Evolutionary conservation across 306 rosid genomes (phyloP).

Genomic region (Cicer yamashitae): DNA sequence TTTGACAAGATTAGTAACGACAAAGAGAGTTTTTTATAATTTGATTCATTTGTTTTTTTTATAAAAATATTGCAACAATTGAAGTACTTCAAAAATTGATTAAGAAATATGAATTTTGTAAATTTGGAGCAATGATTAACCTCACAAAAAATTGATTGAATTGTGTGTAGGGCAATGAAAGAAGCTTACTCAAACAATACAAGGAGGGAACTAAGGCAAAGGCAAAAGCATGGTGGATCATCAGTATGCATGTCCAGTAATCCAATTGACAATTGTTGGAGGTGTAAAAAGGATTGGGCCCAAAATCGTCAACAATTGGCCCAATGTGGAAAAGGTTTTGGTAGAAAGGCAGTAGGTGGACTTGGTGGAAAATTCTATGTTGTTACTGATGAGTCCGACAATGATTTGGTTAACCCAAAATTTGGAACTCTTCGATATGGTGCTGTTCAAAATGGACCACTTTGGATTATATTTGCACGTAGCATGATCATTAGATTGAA

Average conservation of each 20-base stretch:
- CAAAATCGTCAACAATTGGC: slow-evolving; percentile 58
- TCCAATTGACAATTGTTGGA: slow-evolving; percentile 93
- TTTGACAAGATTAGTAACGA: no score
- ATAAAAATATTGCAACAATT: no score
- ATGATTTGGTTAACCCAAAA: slow-evolving; percentile 51
- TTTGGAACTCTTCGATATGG: slow-evolving; percentile 75
- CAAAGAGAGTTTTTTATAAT: no score
- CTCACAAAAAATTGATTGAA: neutral
- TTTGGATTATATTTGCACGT: slow-evolving; percentile 72
- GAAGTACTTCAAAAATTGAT: neutral
- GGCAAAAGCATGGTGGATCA: neutral
- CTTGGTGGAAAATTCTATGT: slow-evolving; percentile 51
- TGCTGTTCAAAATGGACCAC: slow-evolving; percentile 55
- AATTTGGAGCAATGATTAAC: neutral
- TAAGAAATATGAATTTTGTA: neutral
- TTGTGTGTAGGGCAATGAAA: neutral
- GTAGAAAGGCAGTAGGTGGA: slow-evolving; percentile 71
- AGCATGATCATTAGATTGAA: slow-evolving; percentile 67
- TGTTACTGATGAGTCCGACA: slow-evolving; percentile 67
- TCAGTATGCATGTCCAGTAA: slow-evolving; percentile 67
- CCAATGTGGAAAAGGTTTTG: slow-evolving; percentile 72
- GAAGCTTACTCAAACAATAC: slow-evolving; percentile 30
- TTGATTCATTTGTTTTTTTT: no score
- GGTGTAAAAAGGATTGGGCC: slow-evolving; percentile 71
- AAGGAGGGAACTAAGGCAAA: slow-evolving; percentile 53